phyloP scores from a whole-genome alignment of 2,329 filamentous ascomycete genomes.

The Stagonosporopsis chrysanthemi region DNA sequence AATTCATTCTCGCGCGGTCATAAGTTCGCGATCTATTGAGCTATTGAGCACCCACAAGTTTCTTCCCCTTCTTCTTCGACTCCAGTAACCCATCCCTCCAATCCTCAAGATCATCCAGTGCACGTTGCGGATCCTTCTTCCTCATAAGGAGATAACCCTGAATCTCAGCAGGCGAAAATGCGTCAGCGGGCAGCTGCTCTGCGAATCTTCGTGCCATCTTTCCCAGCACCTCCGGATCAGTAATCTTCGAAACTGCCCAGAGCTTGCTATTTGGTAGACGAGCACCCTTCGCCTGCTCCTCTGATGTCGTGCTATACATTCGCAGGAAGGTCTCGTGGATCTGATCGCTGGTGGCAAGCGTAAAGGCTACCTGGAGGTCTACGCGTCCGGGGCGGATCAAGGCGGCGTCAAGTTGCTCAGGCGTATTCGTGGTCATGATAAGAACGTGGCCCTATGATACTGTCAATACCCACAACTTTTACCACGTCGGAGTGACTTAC shows the following conservation, averaged over 20 bases:
- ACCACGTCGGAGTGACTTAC: neutral
- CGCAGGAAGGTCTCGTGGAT: constrained; percentile 53
- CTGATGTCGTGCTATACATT: constrained; percentile 41
- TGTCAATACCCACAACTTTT: neutral
- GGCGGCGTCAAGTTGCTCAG: constrained; percentile 75
- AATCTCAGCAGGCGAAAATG: constrained; percentile 61
- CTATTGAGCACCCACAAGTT: constrained; percentile 10
- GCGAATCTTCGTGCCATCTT: constrained; percentile 57
- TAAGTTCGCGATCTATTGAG: neutral
- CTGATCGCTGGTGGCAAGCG: constrained; percentile 52
- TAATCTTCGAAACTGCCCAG: neutral
- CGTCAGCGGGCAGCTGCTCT: constrained; percentile 53
- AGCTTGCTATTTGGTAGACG: neutral
- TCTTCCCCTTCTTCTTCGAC: constrained; percentile 11
- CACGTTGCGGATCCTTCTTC: constrained; percentile 58
- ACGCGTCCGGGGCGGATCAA: constrained; percentile 77
- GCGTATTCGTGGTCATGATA: constrained; percentile 83
- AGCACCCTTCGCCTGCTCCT: neutral
- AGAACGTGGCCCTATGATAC: constrained; percentile 67
- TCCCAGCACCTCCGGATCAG: neutral
- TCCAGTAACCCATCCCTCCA: constrained; percentile 47
- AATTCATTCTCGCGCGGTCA: neutral
- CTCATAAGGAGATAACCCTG: constrained; percentile 61
- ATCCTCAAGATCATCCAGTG: constrained; percentile 53
- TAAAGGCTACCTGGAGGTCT: constrained; percentile 71